Percentiles rank a stretch among this genome's conserved stretches.
These are phyloP conservation scores for Paraurostyla sp. DNA, from an alignment of 73 alveolate species.

Conservation along the genomic window DNA sequence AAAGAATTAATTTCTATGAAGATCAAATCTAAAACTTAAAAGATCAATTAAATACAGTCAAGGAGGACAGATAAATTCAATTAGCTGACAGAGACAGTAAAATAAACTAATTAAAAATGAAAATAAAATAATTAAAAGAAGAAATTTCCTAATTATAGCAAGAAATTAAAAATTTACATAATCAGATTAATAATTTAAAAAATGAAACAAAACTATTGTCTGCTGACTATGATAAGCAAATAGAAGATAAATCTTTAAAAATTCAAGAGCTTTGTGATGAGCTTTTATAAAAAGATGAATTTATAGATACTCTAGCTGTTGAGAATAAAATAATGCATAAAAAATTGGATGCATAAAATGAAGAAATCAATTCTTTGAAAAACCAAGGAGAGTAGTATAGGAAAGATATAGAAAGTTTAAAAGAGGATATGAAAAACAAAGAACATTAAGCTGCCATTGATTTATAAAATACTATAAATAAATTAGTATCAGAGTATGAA, in stretches of 20 bases:
- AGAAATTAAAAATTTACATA: not conserved
- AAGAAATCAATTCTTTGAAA: too few species aligned
- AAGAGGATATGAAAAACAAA: too few species aligned
- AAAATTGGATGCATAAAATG: too few species aligned
- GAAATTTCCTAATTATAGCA: not conserved
- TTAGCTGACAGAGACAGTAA: not conserved
- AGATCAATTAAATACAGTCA: not conserved
- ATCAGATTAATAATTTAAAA: not conserved
- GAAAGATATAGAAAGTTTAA: too few species aligned
- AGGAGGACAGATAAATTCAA: not conserved
- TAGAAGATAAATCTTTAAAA: not conserved
- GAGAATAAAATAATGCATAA: not conserved
- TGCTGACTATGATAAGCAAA: not conserved
- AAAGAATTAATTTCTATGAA: not conserved
- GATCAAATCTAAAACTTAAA: not conserved
- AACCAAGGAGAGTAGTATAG: too few species aligned
- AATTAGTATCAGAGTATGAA: not conserved
- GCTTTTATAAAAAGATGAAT: not conserved
- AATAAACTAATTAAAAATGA: not conserved
- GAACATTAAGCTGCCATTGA: too few species aligned
- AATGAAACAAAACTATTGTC: not conserved
- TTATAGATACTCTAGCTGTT: not conserved
- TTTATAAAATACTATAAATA: not conserved
- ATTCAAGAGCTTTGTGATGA: slow-evolving; percentile 30
- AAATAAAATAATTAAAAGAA: not conserved